Conservation (phyloP, 2,329 filamentous ascomycete genomes). For the Canariomyces notabilis region DNA sequence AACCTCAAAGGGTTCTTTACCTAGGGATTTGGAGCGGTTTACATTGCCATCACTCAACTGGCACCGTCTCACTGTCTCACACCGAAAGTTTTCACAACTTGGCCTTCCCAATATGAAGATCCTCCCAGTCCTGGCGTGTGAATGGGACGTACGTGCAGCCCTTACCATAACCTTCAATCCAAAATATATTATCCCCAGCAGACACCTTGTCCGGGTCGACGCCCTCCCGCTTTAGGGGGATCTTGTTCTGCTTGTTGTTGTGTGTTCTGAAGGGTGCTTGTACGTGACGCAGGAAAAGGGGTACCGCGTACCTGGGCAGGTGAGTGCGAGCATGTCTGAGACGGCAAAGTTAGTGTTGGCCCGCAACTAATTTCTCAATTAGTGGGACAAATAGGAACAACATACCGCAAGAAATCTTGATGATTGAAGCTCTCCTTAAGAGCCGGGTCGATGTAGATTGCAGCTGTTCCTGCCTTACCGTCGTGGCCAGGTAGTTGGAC, state of each 20-base stretch:
- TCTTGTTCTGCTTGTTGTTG: constrained; percentile 79
- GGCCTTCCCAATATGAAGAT: constrained; percentile 26
- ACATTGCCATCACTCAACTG: too few relatives aligned
- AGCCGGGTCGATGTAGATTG: constrained; percentile 51
- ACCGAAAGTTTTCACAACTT: constrained; percentile 20
- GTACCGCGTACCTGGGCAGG: constrained; percentile 70
- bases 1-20: too few relatives aligned
- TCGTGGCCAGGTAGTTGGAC: constrained; percentile 61
- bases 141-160: constrained; percentile 55
- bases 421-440: constrained; percentile 52
- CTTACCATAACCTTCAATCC: constrained; percentile 56
- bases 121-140: constrained; percentile 53
- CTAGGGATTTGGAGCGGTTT: too few relatives aligned
- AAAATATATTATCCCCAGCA: constrained; percentile 38
- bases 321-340: constrained; percentile 48
- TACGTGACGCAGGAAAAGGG: constrained; percentile 64
- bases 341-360: neutral
- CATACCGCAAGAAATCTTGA: constrained; percentile 49
- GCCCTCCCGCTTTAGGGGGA: constrained; percentile 61
- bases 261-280: constrained; percentile 56
- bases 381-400: constrained; percentile 4
- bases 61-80: too few relatives aligned
- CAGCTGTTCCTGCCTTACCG: constrained; percentile 62
- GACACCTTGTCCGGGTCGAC: constrained; percentile 51
- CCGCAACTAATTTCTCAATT: neutral